These are phyloP conservation scores for Collybia sordida DNA, from an alignment of 768 basidiomycete species.

Conservation along the genomic window DNA sequence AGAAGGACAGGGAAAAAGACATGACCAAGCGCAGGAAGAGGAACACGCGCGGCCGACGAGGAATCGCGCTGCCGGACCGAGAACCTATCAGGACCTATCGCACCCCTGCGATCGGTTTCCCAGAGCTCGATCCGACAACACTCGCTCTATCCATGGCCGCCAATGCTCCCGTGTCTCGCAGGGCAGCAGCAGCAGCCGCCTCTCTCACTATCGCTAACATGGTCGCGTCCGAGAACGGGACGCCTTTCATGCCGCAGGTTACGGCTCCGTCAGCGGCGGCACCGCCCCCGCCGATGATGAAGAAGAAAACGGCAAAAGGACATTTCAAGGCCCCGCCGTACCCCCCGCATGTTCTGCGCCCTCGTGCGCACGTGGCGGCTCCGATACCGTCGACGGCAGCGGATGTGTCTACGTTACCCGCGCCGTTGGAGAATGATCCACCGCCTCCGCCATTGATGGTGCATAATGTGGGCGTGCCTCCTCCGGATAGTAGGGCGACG, in stretches of 20 bases:
- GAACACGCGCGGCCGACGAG: constrained; percentile 78
- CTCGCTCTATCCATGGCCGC: constrained; percentile 65
- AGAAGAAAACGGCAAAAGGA: constrained; percentile 42
- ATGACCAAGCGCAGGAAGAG: constrained; percentile 82
- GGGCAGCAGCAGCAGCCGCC: constrained; percentile 87
- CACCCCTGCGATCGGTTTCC: constrained; percentile 85
- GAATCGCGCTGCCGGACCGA: constrained; percentile 86
- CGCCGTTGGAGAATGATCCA: constrained; percentile 62
- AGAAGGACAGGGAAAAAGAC: constrained; percentile 94
- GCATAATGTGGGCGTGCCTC: constrained; percentile 13
- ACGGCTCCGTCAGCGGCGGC: constrained; percentile 35
- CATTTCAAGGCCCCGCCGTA: constrained; percentile 72
- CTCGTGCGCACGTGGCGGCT: constrained; percentile 58
- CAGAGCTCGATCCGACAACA: constrained; percentile 70
- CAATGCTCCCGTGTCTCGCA: constrained; percentile 66
- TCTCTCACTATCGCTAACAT: constrained; percentile 86
- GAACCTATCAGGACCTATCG: constrained; percentile 91
- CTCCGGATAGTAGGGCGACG: constrained; percentile 47
- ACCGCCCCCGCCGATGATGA: constrained; percentile 10
- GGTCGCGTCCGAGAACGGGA: constrained; percentile 90
- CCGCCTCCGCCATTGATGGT: constrained; percentile 32
- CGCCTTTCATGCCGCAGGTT: constrained; percentile 49
- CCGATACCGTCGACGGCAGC: constrained; percentile 71
- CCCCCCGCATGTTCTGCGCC: constrained; percentile 51
- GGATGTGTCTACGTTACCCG: constrained; percentile 55